Evolutionary conservation across 139 green algal species (phyloP).

Genomic region (Asterochloris erici): DNA sequence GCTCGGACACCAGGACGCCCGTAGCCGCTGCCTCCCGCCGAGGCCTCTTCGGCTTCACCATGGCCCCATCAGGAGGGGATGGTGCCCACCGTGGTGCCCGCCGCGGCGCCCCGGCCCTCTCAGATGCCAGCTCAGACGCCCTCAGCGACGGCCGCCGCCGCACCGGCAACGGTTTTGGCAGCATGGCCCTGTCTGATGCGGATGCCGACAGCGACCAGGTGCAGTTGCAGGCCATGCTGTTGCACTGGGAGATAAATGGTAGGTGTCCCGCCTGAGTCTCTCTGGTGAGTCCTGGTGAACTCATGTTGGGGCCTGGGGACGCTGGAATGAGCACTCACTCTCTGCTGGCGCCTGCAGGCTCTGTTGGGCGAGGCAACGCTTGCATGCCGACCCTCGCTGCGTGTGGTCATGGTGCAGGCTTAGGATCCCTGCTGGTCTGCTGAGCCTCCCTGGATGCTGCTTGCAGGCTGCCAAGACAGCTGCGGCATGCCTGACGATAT

Average conservation of each 20-base stretch:
- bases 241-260: background rate
- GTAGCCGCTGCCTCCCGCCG: background rate
- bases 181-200: slow-evolving; percentile 1
- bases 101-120: background rate
- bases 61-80: background rate
- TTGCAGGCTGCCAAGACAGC: too few relatives aligned
- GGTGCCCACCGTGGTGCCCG: background rate
- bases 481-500: too few relatives aligned
- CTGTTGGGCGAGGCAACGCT: background rate
- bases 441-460: too few relatives aligned
- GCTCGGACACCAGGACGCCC: background rate
- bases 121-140: background rate
- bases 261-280: background rate
- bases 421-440: background rate
- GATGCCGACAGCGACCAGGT: background rate
- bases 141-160: background rate
- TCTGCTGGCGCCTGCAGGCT: background rate
- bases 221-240: background rate
- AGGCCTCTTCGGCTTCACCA: slow-evolving; percentile 5
- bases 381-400: background rate
- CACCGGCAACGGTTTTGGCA: background rate
- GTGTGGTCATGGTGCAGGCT: slow-evolving; percentile 7
- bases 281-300: background rate
- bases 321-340: too few relatives aligned
- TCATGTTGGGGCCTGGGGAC: background rate